phyloP scores from a whole-genome alignment of 257 asterid species.

The Scutellaria minor region DNA sequence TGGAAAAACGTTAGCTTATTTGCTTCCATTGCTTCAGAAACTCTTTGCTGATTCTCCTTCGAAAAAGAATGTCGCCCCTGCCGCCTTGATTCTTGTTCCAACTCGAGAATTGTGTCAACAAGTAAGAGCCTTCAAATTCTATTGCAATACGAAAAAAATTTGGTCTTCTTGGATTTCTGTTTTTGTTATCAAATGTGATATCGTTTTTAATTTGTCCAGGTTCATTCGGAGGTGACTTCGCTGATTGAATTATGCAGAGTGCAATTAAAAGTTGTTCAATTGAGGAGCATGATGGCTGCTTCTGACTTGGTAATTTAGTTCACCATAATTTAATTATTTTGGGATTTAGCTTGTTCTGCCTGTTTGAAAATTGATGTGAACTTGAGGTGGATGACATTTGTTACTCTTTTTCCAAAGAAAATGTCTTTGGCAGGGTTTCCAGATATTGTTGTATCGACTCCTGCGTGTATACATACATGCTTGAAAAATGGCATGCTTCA shows the following conservation, averaged over 20 bases:
- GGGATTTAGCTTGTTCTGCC: neutral
- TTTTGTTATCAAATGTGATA: neutral
- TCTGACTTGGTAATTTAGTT: slow-evolving; percentile 63
- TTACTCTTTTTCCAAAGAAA: slow-evolving; percentile 47
- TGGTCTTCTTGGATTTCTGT: neutral
- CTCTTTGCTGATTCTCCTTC: slow-evolving; percentile 65
- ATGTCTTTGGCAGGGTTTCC: slow-evolving; percentile 82
- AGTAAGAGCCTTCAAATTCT: slow-evolving; percentile 38
- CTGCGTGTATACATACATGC: slow-evolving; percentile 81
- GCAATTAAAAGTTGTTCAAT: slow-evolving; percentile 74
- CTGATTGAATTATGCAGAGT: slow-evolving; percentile 81
- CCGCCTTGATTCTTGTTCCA: slow-evolving; percentile 80
- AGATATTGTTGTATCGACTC: slow-evolving; percentile 82
- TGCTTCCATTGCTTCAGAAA: slow-evolving; percentile 92
- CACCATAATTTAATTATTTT: slow-evolving; percentile 1
- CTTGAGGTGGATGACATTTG: neutral
- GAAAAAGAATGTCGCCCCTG: slow-evolving; percentile 59
- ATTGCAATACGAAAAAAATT: neutral
- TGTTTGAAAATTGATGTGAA: neutral
- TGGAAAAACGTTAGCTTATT: slow-evolving; percentile 88
- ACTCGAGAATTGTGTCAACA: slow-evolving; percentile 94
- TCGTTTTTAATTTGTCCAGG: slow-evolving; percentile 49
- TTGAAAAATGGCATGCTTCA: slow-evolving; percentile 60
- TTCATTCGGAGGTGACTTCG: slow-evolving; percentile 64
- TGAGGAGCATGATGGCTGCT: slow-evolving; percentile 73